Percentiles rank a stretch among this genome's conserved stretches.
These are phyloP conservation scores for Phanerodontia chrysosporium DNA, from an alignment of 768 basidiomycete genomes.

Conservation along the genomic window DNA sequence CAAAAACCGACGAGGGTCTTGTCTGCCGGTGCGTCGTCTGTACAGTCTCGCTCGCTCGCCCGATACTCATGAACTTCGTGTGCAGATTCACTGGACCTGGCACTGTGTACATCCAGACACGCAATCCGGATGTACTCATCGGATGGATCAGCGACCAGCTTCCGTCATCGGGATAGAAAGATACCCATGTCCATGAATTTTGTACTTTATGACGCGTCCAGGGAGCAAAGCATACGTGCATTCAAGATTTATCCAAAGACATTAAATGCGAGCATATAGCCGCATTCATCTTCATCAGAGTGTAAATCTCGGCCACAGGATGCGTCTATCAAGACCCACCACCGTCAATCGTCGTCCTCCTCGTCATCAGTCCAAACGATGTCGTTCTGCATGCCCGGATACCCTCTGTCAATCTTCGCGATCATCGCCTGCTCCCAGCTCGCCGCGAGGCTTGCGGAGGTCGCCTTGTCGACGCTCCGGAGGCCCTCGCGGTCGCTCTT, in stretches of 20 bases:
- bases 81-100: slow-evolving; percentile 31
- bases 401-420: neutral
- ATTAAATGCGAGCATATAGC: too few species aligned
- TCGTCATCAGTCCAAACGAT: neutral
- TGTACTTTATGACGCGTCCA: too few species aligned
- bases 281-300: neutral
- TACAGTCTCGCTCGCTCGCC: neutral
- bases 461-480: neutral
- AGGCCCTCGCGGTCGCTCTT: slow-evolving; percentile 1
- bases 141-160: slow-evolving; percentile 28
- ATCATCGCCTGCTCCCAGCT: neutral
- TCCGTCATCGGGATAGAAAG: slow-evolving; percentile 10
- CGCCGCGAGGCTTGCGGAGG: neutral
- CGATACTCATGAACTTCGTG: neutral
- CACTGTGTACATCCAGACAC: slow-evolving; percentile 29
- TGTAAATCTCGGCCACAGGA: too few species aligned
- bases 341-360: neutral
- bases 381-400: neutral
- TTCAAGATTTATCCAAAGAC: neutral
- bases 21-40: slow-evolving; percentile 25
- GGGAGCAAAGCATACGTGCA: neutral
- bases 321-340: too few species aligned
- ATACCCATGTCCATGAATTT: too few species aligned
- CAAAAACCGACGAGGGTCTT: slow-evolving; percentile 29
- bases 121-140: slow-evolving; percentile 27